Evolutionary conservation across 768 basidiomycete species (phyloP).

Genomic region (Lyophyllum decastes): DNA sequence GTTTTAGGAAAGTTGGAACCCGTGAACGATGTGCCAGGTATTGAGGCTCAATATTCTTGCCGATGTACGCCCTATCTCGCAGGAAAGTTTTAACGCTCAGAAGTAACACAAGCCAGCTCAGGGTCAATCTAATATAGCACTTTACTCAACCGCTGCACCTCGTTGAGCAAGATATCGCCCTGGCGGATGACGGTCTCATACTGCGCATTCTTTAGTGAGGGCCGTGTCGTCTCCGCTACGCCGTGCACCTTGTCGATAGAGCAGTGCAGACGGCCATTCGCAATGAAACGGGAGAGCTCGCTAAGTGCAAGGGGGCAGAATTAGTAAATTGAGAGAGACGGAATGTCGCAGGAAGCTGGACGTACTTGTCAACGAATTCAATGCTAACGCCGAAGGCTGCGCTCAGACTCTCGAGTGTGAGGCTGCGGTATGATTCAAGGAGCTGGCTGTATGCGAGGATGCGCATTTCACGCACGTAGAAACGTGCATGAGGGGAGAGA

Average conservation of each 20-base stretch:
- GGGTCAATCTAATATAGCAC: constrained; percentile 60
- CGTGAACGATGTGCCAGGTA: no score
- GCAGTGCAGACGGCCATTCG: constrained; percentile 80
- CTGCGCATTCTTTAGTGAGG: constrained; percentile 69
- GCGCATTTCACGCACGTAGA: constrained; percentile 94
- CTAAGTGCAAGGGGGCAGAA: constrained; percentile 35
- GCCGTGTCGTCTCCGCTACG: constrained; percentile 87
- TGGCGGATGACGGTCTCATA: constrained; percentile 94
- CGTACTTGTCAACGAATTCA: constrained; percentile 85
- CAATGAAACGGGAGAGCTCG: constrained; percentile 91
- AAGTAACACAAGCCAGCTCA: no score
- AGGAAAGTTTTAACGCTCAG: no score
- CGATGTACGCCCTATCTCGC: no score
- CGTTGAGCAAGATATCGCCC: constrained; percentile 86
- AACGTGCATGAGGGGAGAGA: constrained; percentile 83
- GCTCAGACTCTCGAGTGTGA: constrained; percentile 86
- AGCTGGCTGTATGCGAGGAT: constrained; percentile 91
- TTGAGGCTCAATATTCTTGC: no score
- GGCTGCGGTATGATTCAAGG: constrained; percentile 86
- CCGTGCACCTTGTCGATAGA: constrained; percentile 95
- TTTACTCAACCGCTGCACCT: constrained; percentile 87
- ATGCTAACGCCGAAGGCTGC: constrained; percentile 88
- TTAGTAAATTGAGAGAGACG: not conserved
- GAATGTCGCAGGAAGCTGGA: constrained; percentile 16
- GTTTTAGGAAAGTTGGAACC: no score